Conservation (phyloP, 1,284 basidiomycete species). For the Ceratobasidium sp. region DNA sequence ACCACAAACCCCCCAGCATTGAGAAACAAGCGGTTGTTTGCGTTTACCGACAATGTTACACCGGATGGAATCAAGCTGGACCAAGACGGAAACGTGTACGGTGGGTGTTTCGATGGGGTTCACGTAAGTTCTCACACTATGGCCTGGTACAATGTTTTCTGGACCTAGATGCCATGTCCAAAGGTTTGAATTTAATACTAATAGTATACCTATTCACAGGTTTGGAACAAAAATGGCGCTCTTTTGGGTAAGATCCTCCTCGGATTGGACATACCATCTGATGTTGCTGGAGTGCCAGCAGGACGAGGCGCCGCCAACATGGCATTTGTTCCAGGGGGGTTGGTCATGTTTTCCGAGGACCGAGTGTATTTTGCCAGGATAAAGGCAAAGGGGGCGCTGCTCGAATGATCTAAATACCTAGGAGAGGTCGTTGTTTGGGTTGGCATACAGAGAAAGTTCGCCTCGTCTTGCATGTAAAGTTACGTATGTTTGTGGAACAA, state of each 20-base stretch:
- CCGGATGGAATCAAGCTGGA: constrained; percentile 68
- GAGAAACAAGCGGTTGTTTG: constrained; percentile 72
- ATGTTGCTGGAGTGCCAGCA: constrained; percentile 4
- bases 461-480: no score
- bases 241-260: constrained; percentile 80
- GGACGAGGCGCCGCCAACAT: constrained; percentile 63
- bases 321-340: constrained; percentile 68
- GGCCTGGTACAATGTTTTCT: background rate
- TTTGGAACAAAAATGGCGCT: constrained; percentile 68
- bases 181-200: no score
- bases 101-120: constrained; percentile 74
- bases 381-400: constrained; percentile 47
- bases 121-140: constrained; percentile 53
- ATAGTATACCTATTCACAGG: no score
- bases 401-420: background rate
- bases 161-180: no score
- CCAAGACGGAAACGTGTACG: constrained; percentile 68
- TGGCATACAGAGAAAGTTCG: background rate
- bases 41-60: constrained; percentile 69
- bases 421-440: background rate
- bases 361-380: constrained; percentile 69
- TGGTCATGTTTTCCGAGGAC: constrained; percentile 74
- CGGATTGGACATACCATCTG: constrained; percentile 47
- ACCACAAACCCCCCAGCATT: constrained; percentile 51
- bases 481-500: background rate